A percentile compares a stretch with the other conserved stretches of the same genome.
phyloP scores from a whole-genome alignment of 2,329 filamentous ascomycete species.

The Fusarium sp. region DNA sequence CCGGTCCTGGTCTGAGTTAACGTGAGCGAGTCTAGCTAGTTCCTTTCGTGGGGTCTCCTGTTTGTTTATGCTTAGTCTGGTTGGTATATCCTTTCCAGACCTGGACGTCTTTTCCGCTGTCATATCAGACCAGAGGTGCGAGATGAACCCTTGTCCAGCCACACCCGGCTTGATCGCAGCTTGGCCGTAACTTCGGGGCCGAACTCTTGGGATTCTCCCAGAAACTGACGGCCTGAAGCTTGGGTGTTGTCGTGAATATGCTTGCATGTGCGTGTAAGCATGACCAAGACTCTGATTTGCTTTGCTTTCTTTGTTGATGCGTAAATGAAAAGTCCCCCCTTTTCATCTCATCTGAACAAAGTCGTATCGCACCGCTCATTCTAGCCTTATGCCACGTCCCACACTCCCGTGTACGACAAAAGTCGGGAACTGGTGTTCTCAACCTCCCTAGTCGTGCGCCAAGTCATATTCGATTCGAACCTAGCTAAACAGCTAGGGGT shows the following conservation, averaged over 20 bases:
- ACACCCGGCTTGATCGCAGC: constrained; percentile 13
- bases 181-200: constrained; percentile 17
- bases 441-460: constrained; percentile 17
- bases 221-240: constrained; percentile 3
- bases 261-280: constrained; percentile 1
- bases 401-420: constrained; percentile 15
- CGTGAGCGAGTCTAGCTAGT: not conserved
- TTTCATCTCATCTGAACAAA: constrained; percentile 5
- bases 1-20: not conserved
- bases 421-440: constrained; percentile 7
- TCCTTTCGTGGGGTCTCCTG: not conserved
- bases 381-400: constrained; percentile 23
- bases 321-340: not conserved
- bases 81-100: not conserved
- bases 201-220: constrained; percentile 10
- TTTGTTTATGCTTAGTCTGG: not conserved
- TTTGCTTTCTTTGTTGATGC: constrained; percentile 3
- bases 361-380: constrained; percentile 9
- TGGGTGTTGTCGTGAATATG: not conserved
- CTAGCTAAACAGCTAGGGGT: constrained; percentile 6
- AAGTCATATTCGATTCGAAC: constrained; percentile 22
- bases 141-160: constrained; percentile 15
- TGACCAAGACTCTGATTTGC: constrained; percentile 2
- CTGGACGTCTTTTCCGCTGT: not conserved
- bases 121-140: not conserved